These are phyloP conservation scores for Fusarium lyarnte DNA, from an alignment of 2,329 filamentous ascomycete species.

Conservation along the genomic window DNA sequence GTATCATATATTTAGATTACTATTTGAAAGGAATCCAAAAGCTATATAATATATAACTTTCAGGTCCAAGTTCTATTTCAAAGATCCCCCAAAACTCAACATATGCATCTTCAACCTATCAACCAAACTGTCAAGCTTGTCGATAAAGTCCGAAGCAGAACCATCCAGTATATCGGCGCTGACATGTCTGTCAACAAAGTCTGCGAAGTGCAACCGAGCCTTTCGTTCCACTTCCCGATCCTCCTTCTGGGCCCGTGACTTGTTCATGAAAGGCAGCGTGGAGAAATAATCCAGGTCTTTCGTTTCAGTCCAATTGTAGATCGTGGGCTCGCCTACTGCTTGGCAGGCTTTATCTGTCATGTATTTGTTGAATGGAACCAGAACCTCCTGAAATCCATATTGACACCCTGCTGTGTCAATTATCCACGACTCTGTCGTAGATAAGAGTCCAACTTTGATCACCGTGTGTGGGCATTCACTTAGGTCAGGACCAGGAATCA, in stretches of 20 bases:
- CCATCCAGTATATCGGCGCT: neutral
- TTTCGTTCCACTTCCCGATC: neutral
- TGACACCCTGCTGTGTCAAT: neutral
- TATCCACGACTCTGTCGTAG: neutral
- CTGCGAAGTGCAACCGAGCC: neutral
- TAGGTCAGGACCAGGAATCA: neutral
- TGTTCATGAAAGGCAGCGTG: neutral
- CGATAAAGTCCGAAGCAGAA: neutral
- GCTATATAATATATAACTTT: fast-evolving
- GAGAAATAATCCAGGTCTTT: neutral
- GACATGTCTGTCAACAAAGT: neutral
- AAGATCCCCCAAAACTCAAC: neutral
- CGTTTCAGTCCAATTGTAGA: neutral
- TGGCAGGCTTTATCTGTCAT: neutral
- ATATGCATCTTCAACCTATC: neutral
- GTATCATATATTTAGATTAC: neutral
- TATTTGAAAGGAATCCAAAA: fast-evolving
- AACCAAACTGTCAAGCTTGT: neutral
- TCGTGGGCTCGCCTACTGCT: neutral
- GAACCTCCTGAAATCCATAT: neutral
- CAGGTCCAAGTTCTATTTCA: neutral
- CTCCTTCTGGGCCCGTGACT: neutral
- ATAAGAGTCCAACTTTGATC: neutral
- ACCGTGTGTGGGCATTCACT: neutral
- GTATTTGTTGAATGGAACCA: neutral